These are phyloP conservation scores for Zymoseptoria tritici DNA, from an alignment of 2,329 filamentous ascomycete genomes.

Conservation along the genomic window DNA sequence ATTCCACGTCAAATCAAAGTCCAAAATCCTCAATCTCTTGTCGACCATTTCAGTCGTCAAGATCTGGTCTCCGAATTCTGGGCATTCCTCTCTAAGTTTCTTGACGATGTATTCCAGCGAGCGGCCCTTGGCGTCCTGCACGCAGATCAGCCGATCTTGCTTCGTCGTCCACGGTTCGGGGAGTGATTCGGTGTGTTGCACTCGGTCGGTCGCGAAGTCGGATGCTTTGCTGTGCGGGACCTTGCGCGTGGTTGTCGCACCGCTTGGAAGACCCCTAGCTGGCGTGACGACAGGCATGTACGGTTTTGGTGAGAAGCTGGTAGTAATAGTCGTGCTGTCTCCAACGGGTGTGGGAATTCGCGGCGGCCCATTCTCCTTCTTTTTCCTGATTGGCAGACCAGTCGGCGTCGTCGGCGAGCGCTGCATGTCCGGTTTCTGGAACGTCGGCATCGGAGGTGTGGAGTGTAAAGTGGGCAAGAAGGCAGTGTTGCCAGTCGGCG, in stretches of 20 bases:
- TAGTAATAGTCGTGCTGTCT: neutral
- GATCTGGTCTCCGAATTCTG: neutral
- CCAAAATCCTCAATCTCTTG: neutral
- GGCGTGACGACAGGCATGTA: neutral
- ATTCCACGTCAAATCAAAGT: neutral
- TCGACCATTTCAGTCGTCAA: neutral
- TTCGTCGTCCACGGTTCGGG: neutral
- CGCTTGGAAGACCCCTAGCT: neutral
- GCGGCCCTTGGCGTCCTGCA: neutral
- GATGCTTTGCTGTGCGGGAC: neutral
- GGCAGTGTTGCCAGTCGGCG: conserved; percentile 14
- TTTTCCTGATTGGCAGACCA: neutral
- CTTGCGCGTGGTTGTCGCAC: neutral
- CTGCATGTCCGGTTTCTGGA: conserved; percentile 21
- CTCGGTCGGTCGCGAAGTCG: neutral
- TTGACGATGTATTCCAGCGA: neutral
- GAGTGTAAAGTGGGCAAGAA: conserved; percentile 25
- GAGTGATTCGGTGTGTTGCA: neutral
- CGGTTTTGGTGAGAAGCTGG: neutral
- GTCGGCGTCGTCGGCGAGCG: conserved; percentile 1
- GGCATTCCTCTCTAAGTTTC: neutral
- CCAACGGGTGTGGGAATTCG: neutral
- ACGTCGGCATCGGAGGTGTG: conserved; percentile 26
- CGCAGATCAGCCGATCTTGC: neutral
- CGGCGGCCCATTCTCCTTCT: neutral